Conservation (phyloP, 2,329 filamentous ascomycete species). For the Aureobasidium sp. region DNA sequence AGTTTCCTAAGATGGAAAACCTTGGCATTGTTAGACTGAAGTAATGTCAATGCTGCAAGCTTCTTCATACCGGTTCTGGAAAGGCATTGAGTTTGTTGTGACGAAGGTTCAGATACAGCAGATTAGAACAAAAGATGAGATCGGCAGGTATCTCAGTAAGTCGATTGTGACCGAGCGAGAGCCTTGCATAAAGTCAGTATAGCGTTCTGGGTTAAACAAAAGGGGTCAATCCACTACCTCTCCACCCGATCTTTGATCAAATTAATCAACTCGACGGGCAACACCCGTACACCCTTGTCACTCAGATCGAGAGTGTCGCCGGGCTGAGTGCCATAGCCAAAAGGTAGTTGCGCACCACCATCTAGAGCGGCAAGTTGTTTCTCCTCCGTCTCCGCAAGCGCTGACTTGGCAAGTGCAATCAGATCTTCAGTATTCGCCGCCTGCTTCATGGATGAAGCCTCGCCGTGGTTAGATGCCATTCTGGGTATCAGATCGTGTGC, state of each 20-base stretch:
- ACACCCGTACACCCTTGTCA: slow-evolving; percentile 62
- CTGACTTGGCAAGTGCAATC: slow-evolving; percentile 18
- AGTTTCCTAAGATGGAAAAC: slow-evolving; percentile 79
- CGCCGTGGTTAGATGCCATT: slow-evolving; percentile 13
- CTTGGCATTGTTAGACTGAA: slow-evolving; percentile 42
- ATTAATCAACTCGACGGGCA: slow-evolving; percentile 68
- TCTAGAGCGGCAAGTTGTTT: slow-evolving; percentile 16
- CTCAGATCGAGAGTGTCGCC: slow-evolving; percentile 74
- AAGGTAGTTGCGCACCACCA: slow-evolving; percentile 15
- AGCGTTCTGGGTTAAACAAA: not conserved
- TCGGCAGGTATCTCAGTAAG: slow-evolving; percentile 61
- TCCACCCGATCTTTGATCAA: slow-evolving; percentile 69
- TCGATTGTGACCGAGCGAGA: slow-evolving; percentile 76
- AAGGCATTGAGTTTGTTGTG: slow-evolving; percentile 67
- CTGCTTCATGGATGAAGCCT: slow-evolving; percentile 10
- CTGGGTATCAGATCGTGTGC: slow-evolving; percentile 11
- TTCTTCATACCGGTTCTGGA: slow-evolving; percentile 53
- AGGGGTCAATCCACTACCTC: slow-evolving; percentile 42
- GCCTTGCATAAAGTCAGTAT: slow-evolving; percentile 41
- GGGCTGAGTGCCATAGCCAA: slow-evolving; percentile 32
- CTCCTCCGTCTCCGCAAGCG: slow-evolving; percentile 19
- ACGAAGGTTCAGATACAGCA: slow-evolving; percentile 74
- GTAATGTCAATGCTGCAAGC: not conserved
- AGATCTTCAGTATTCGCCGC: slow-evolving; percentile 15
- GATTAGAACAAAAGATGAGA: slow-evolving; percentile 67